Evolutionary conservation across 2,329 filamentous ascomycete genomes (phyloP).

Genomic region (Cladophialophora exuberans): DNA sequence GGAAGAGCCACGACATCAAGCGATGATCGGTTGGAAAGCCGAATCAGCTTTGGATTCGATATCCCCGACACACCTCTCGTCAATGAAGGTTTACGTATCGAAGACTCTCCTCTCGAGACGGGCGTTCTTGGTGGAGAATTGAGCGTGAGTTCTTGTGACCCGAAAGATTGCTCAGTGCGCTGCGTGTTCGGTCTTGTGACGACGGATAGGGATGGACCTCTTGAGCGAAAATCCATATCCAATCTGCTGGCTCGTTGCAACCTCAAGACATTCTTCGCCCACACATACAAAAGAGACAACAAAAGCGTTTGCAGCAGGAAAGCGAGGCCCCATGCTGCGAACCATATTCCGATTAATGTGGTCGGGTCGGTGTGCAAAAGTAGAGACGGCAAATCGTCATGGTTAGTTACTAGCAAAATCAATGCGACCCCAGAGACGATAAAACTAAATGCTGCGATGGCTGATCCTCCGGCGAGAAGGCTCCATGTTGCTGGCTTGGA

Average conservation of each 20-base stretch:
- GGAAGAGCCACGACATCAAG: conserved; percentile 27
- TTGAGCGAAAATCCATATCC: conserved; percentile 28
- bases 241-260: conserved; percentile 20
- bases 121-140: conserved; percentile 33
- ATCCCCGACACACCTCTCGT: conserved; percentile 24
- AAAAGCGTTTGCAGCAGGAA: conserved; percentile 20
- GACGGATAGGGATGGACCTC: conserved; percentile 16
- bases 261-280: conserved; percentile 26
- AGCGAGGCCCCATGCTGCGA: conserved; percentile 28
- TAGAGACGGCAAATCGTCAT: conserved; percentile 20
- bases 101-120: conserved; percentile 20
- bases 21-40: conserved; percentile 31
- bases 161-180: conserved; percentile 25
- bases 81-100: conserved; percentile 25
- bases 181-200: conserved; percentile 18
- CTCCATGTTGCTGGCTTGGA: conserved; percentile 20
- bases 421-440: conserved; percentile 26
- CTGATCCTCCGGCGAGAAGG: conserved; percentile 15
- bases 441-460: conserved; percentile 16
- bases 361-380: conserved; percentile 13
- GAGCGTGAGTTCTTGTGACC: conserved; percentile 31
- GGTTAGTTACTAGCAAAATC: conserved; percentile 27
- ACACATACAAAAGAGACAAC: conserved; percentile 24
- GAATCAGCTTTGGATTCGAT: conserved; percentile 26
- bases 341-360: conserved; percentile 27